Evolutionary conservation across 345 rosid species (phyloP).

Genomic region (Gossypium stocksii): DNA sequence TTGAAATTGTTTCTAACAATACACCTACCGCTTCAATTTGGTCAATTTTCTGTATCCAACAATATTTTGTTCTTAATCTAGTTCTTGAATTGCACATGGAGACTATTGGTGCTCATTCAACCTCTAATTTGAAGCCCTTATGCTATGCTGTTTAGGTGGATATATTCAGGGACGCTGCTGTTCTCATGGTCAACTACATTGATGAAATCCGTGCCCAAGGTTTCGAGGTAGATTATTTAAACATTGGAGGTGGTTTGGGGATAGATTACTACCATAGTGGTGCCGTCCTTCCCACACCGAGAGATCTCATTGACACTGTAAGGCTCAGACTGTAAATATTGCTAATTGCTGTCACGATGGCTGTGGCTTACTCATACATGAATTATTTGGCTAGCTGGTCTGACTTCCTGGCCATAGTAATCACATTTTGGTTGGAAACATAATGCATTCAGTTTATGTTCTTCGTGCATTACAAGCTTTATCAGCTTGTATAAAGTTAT

Average conservation of each 20-base stretch:
- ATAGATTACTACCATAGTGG: constrained; percentile 88
- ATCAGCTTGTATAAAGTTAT: not conserved
- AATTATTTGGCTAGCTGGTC: not conserved
- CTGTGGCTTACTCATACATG: not conserved
- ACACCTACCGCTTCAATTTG: not conserved
- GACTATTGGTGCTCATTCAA: not conserved
- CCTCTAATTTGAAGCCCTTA: constrained; percentile 10
- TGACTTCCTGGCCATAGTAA: not conserved
- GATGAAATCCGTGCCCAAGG: constrained; percentile 89
- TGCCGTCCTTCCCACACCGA: constrained; percentile 86
- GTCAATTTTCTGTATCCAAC: not conserved
- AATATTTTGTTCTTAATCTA: constrained; percentile 2
- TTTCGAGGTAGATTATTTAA: constrained; percentile 80
- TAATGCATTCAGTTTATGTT: no score
- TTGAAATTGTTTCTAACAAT: not conserved
- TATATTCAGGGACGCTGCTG: constrained; percentile 93
- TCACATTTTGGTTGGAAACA: constrained; percentile 2
- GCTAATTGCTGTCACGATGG: not conserved
- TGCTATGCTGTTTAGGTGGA: constrained; percentile 60
- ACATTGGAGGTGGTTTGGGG: constrained; percentile 98
- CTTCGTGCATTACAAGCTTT: not conserved
- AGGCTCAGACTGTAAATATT: constrained; percentile 26
- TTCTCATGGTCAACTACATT: constrained; percentile 86
- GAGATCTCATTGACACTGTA: constrained; percentile 93
- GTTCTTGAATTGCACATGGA: not conserved